Base-by-base conservation (phyloP, 2,329 filamentous ascomycete genomes). In the Exophiala lecanii-corni region DNA sequence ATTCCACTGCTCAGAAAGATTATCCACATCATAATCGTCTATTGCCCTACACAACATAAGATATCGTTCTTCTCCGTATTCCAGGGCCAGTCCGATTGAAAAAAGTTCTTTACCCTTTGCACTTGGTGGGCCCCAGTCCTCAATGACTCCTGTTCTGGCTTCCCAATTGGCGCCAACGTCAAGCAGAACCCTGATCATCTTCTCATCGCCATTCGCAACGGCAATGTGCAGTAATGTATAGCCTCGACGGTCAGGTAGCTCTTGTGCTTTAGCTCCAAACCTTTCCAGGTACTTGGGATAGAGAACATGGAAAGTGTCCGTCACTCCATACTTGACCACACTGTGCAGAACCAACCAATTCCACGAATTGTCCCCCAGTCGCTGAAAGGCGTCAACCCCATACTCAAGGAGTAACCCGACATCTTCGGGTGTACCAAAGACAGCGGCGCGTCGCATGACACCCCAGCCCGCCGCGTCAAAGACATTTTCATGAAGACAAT, bases 171-270 rank as follows among this genome's bases (percentile, higher is more conserved):
- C 31, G 3, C 43, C 43, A 5, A 23, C 2, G 3, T 42, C 25
- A 12, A 46, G 26, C 15, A 46, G 25, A 18, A 17, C 18, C 12
- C 43, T 6, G 5, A 26, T 26, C 25, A 46, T 36, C 13, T 46
- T 18, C 9, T 20, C 12, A 31, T 46, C 39, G 6, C 43, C 43
- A 15, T 26, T 15, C 10, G 32, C 30, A 4, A 32, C 20, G 6
- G 43, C 43, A 5, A 46, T 21, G 26, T 46, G 43, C n/a, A 46
- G 19, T 9, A 41, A 26, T 3, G 43, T 42, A 38, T 39, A 46
- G 12, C 39, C 39, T 16, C 30, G 9, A 15, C 18, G 34, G 13
- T 41, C 39, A 13, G 3, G 39, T 17, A 41, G 17, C n/a, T 34
- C 39, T 17, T 13, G 15, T 2, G 39, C 39, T 9, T 4, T 9